Percentiles rank a stretch among this genome's conserved stretches.
phyloP scores from a whole-genome alignment of 2,329 filamentous ascomycete species.

The Botrytis byssoidea region DNA sequence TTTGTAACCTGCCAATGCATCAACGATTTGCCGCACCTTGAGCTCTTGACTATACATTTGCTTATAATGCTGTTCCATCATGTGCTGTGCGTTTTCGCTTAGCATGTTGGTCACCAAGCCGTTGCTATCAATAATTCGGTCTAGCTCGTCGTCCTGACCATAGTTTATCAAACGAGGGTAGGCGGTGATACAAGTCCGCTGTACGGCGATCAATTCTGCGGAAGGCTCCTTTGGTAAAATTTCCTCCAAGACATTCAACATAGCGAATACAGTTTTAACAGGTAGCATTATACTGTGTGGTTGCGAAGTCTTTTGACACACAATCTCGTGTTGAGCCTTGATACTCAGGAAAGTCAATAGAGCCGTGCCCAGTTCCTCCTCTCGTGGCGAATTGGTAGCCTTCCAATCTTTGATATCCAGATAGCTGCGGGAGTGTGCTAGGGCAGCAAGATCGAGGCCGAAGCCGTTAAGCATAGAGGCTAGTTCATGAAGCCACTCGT shows the following conservation, averaged over 20 bases:
- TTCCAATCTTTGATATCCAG: conserved; percentile 82
- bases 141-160: conserved; percentile 70
- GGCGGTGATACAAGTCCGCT: conserved; percentile 83
- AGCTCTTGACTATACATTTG: conserved; percentile 95
- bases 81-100: conserved; percentile 73
- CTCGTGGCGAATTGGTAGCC: conserved; percentile 64
- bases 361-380: conserved; percentile 65
- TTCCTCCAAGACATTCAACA: conserved; percentile 77
- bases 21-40: conserved; percentile 81
- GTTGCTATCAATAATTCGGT: conserved; percentile 87
- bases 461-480: conserved; percentile 67
- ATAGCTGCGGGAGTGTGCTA: conserved; percentile 77
- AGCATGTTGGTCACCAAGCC: conserved; percentile 79
- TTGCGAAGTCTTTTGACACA: conserved; percentile 62
- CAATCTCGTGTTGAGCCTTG: conserved; percentile 78
- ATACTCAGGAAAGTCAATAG: conserved; percentile 79
- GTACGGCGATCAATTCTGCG: conserved; percentile 73
- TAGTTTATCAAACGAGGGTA: conserved; percentile 97
- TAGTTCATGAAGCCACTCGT: conserved; percentile 81
- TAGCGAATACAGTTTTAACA: conserved; percentile 78
- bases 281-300: conserved; percentile 72
- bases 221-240: conserved; percentile 58
- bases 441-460: conserved; percentile 80
- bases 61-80: conserved; percentile 98
- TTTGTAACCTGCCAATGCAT: conserved; percentile 82